Base-by-base conservation (phyloP, 257 asterid species). In the Solanum okadae region DNA sequence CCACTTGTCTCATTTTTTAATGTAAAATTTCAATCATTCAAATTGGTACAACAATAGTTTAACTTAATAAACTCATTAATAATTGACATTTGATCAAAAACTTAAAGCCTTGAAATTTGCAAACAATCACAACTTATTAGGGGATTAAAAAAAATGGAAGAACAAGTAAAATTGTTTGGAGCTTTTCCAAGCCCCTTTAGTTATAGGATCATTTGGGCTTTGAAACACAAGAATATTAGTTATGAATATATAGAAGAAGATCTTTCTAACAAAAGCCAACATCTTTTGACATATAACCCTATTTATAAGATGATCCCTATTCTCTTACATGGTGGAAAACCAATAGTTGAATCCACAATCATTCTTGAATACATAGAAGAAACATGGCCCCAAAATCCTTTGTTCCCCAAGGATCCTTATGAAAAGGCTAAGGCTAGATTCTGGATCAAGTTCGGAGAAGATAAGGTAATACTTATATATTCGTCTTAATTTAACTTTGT, bases 341-440 rank as follows among this genome's bases (percentile, higher is more conserved):
- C 91, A 46, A 38, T 89, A 10, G 84, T 86, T 3, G 92, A 91
- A 33, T 91, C 92, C 71, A 65, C 44, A n/a, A 77, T 91, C 22
- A 89, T 91, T 34, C 92, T 91, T 18, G 91, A 89, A 81, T 91
- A 91, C 79, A 91, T 91, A 4, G 90, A 91, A 75, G 90, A 91
- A 6, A 91, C 91, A 23, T 91, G 92, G 90, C 88, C 90, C 16
- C 84, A 38, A 2, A 72, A 46, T 72, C 92, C 91, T 23, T 85
- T 89, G 40, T 40, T 91, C 1, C 91, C 92, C 4, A 33, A 73
- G 23, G 89, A 87, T 59, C 37, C 90, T 23, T 42, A 37, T 37
- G 88, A 87, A 15, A 88, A 35, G 34, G 89, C 91, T 65, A 8
- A 15, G 9, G 91, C 91, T 73, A 89, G 92, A n/a, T 91, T 91